A percentile compares a stretch with the other conserved stretches of the same genome.
Conservation (phyloP, 768 basidiomycete genomes). For the Tylopilus felleus region DNA sequence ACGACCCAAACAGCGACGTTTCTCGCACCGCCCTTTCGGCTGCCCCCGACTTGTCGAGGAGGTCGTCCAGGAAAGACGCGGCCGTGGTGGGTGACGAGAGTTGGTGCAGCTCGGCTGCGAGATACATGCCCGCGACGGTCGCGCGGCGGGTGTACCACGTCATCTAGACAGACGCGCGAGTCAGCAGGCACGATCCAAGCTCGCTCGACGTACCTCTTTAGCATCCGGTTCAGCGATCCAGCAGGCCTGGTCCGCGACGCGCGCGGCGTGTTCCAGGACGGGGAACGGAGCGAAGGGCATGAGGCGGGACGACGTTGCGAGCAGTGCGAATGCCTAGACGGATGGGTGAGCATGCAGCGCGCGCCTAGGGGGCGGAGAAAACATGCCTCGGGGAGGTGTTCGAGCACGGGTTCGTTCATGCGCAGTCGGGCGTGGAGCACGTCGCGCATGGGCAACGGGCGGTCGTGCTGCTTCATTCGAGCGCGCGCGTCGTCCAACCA, state of each 20-base stretch:
- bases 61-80: slow-evolving; percentile 58
- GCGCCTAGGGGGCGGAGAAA: neutral
- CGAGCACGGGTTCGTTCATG: slow-evolving; percentile 66
- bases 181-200: neutral
- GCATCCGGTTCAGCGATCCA: slow-evolving; percentile 50
- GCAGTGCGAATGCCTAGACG: slow-evolving; percentile 65
- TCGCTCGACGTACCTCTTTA: slow-evolving; percentile 47
- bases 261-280: slow-evolving; percentile 55
- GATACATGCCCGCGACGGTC: slow-evolving; percentile 64
- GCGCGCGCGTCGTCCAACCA: slow-evolving; percentile 68
- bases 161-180: slow-evolving; percentile 45
- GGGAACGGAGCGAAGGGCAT: slow-evolving; percentile 58
- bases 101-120: slow-evolving; percentile 81
- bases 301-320: slow-evolving; percentile 50
- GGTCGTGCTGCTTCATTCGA: slow-evolving; percentile 41
- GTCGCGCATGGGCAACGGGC: slow-evolving; percentile 38
- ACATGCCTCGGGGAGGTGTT: slow-evolving; percentile 64
- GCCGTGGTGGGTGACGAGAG: slow-evolving; percentile 72
- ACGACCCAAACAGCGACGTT: slow-evolving; percentile 51
- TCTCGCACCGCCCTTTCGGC: slow-evolving; percentile 51
- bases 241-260: slow-evolving; percentile 72
- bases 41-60: slow-evolving; percentile 49
- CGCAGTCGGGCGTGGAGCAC: slow-evolving; percentile 54
- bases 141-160: slow-evolving; percentile 72
- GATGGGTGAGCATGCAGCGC: neutral